Evolutionary conservation across 2,329 filamentous ascomycete genomes (phyloP).

Genomic region (Atkinsonella texensis): DNA sequence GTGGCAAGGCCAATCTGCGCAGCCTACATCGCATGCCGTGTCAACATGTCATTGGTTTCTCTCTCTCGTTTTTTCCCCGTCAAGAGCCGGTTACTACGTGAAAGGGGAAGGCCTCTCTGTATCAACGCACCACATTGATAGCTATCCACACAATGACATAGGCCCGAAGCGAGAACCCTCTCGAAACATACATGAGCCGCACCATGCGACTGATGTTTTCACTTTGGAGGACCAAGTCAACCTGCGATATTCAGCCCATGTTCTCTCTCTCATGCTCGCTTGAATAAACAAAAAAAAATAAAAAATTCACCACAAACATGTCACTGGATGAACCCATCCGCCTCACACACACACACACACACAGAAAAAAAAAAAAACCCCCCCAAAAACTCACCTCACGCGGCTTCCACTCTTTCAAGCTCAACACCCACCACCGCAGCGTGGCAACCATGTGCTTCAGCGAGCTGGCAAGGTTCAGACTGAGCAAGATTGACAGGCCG

Average conservation of each 20-base stretch:
- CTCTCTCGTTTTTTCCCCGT: too few species aligned
- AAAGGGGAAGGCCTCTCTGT: too few species aligned
- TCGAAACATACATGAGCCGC: slow-evolving; percentile 10
- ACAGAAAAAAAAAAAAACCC: neutral
- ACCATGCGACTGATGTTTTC: slow-evolving; percentile 14
- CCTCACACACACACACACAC: too few species aligned
- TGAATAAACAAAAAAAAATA: too few species aligned
- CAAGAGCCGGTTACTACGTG: too few species aligned
- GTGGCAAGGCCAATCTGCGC: slow-evolving; percentile 31
- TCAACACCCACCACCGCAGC: slow-evolving; percentile 34
- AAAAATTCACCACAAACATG: too few species aligned
- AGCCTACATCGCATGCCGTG: slow-evolving; percentile 13
- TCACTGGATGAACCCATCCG: too few species aligned
- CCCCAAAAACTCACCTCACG: slow-evolving; percentile 22
- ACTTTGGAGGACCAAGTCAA: slow-evolving; percentile 13
- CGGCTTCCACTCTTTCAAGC: slow-evolving; percentile 21
- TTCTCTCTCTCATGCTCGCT: neutral
- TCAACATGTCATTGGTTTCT: too few species aligned
- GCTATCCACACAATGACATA: slow-evolving; percentile 13
- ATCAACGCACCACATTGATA: slow-evolving; percentile 13
- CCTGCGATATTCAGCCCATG: neutral
- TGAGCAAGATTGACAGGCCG: slow-evolving; percentile 28
- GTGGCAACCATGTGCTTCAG: slow-evolving; percentile 32
- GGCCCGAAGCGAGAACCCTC: slow-evolving; percentile 8
- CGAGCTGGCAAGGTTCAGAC: slow-evolving; percentile 28